Evolutionary conservation across 257 asterid species (phyloP), one percentile per base, ranked within the genome.

Genomic region (Ligustrum vulgare): DNA sequence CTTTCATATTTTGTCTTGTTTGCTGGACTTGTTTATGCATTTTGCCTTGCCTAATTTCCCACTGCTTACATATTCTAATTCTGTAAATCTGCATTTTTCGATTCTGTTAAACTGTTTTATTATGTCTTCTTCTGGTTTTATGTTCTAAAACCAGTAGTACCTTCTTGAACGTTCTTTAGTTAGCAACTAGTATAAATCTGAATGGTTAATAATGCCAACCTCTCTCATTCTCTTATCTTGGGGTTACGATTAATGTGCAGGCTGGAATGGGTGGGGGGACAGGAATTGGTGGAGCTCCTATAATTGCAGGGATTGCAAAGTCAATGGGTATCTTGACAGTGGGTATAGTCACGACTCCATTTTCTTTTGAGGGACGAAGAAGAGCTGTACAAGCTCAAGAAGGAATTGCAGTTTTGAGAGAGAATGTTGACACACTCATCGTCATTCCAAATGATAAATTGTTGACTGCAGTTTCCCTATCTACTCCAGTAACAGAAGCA

Each of bases 351-450:
- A 94, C 98, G 34, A 89, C 97, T 65, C 98, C 98, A 8, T 94
- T 94, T 84, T 88, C 97, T 72, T 94, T 94, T 28, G 98, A 94
- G 90, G 98, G 98, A 77, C 90, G 98, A 72, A 87, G 96, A 77
- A 92, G 98, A 85, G 91, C 96, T 65, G 92, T 94, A 79, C 98
- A 94, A 82, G 97, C 97, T 73, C 98, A 93, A 81, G 98, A 94
- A 92, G 98, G 97, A 75, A 94, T 92, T 79, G 98, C 97, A 56
- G 88, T 93, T 78, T 81, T 94, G 82, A 87, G 97, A 82, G 97
- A 94, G 79, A 94, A 92, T 72, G 98, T 94, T 32, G 98, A 92
- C 84, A 94, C 98, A 7, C 88, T 94, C 51, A 94, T 94, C 78
- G 95, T 94, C 78, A 94, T 94, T 81, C 97, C 98, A 75, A 92